phyloP scores from a whole-genome alignment of 148 eudicot genomes.

The Silene uniflora region DNA sequence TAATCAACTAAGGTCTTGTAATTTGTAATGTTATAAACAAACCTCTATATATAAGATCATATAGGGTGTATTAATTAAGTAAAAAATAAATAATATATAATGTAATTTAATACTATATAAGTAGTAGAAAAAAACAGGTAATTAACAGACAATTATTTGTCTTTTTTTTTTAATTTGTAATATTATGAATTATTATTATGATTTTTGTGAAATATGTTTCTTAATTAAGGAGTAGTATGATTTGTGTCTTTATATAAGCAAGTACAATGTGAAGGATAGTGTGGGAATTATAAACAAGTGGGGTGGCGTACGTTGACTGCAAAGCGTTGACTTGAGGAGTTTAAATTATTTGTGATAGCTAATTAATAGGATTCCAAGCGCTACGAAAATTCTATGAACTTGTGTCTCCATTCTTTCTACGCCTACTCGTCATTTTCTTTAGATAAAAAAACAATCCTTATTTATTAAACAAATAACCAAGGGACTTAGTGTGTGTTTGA shows the following conservation, averaged over 20 bases:
- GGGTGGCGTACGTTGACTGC: not conserved
- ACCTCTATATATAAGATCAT: not conserved
- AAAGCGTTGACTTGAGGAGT: not conserved
- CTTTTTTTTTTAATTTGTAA: too few relatives aligned
- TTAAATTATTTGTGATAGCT: not conserved
- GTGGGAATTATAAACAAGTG: not conserved
- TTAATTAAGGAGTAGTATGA: not conserved
- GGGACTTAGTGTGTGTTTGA: too few relatives aligned
- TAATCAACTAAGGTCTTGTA: too few relatives aligned
- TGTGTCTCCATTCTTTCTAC: not conserved
- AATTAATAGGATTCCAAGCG: not conserved
- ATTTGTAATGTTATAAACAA: not conserved
- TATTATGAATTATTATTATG: not conserved
- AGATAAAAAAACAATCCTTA: too few relatives aligned
- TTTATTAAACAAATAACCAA: too few relatives aligned
- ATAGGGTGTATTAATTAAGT: too few relatives aligned
- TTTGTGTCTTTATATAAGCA: too few relatives aligned
- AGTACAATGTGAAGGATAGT: slow-evolving; percentile 1
- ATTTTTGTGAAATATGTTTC: not conserved
- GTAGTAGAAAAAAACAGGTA: not conserved
- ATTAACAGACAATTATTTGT: not conserved
- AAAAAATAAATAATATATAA: too few relatives aligned
- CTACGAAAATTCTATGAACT: slow-evolving; percentile 2
- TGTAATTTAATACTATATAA: too few relatives aligned
- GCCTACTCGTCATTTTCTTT: not conserved